These are phyloP conservation scores for Leishmania aethiopica DNA, from an alignment of 208 protist genomes.

Conservation along the genomic window DNA sequence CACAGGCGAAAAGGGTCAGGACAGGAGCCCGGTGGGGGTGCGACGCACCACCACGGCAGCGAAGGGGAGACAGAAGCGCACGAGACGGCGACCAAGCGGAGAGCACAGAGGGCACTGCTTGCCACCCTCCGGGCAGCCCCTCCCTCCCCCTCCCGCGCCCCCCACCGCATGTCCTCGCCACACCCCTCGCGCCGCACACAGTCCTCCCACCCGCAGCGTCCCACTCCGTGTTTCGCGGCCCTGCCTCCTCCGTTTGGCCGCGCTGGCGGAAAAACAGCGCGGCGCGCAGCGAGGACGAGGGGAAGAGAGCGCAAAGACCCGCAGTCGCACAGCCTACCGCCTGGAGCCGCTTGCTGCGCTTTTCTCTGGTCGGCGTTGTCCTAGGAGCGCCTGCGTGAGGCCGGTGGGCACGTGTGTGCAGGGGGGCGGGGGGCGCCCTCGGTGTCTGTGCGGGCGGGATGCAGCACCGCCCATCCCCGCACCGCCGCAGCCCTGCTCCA, in stretches of 20 bases:
- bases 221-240: too few species aligned
- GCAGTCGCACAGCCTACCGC: too few species aligned
- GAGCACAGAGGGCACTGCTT: not conserved
- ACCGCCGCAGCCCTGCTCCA: not conserved
- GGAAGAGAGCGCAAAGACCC: too few species aligned
- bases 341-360: too few species aligned
- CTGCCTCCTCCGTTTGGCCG: not conserved
- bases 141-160: too few species aligned
- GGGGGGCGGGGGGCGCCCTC: not conserved
- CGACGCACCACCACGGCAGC: not conserved
- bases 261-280: not conserved
- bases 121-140: too few species aligned
- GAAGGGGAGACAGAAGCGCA: not conserved
- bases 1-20: not conserved
- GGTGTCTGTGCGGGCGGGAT: not conserved
- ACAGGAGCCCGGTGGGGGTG: not conserved
- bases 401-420: not conserved
- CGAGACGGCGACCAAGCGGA: not conserved
- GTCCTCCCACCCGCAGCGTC: not conserved
- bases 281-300: not conserved
- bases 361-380: too few species aligned
- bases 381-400: too few species aligned
- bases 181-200: not conserved
- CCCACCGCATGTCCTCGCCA: not conserved
- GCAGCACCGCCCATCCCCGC: not conserved